These are phyloP conservation scores for Gnomoniopsis sp. DNA, from an alignment of 2,329 filamentous ascomycete species.

Conservation along the genomic window DNA sequence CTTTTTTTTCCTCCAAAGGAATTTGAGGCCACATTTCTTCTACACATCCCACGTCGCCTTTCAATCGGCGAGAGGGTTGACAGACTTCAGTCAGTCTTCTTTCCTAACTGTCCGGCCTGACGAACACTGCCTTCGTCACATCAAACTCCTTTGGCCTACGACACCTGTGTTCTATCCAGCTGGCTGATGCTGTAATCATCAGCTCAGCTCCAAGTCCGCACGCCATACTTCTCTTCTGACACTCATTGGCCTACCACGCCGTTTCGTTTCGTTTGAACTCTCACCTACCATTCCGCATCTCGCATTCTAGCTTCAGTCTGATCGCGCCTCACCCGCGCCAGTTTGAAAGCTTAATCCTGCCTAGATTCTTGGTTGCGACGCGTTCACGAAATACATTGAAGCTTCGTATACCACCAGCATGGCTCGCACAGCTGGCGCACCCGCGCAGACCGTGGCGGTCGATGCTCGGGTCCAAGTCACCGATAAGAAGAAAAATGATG, in stretches of 20 bases:
- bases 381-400: background rate
- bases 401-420: constrained; percentile 25
- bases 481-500: constrained; percentile 35
- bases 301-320: background rate
- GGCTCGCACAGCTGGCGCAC: constrained; percentile 36
- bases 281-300: background rate
- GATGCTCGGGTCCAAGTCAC: constrained; percentile 18
- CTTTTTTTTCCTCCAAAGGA: too few species aligned
- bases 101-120: background rate
- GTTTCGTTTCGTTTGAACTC: background rate
- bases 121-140: constrained; percentile 14
- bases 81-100: constrained; percentile 2
- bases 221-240: constrained; percentile 34
- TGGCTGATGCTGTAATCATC: constrained; percentile 35
- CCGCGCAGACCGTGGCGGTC: constrained; percentile 29
- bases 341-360: background rate
- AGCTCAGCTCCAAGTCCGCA: too few species aligned
- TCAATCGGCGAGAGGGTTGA: constrained; percentile 12
- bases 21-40: background rate
- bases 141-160: constrained; percentile 20
- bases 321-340: background rate
- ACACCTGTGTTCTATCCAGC: constrained; percentile 22
- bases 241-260: constrained; percentile 30
- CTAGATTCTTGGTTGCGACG: constrained; percentile 1
- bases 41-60: constrained; percentile 7